These are phyloP conservation scores for Westerdykella ornata DNA, from an alignment of 2,329 filamentous ascomycete genomes.

Conservation along the genomic window DNA sequence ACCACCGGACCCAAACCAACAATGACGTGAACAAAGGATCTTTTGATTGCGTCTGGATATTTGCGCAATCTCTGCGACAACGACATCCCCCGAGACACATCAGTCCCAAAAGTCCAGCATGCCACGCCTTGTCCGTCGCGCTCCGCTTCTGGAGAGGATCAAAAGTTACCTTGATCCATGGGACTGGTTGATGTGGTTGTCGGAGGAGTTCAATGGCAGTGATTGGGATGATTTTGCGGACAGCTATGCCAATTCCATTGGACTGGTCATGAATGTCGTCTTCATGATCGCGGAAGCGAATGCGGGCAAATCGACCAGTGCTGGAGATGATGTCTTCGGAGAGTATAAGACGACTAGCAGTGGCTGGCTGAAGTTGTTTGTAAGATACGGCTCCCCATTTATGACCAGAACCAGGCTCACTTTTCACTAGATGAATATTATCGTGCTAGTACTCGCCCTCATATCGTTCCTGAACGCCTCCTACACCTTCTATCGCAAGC, in stretches of 20 bases:
- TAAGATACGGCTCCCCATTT: slow-evolving; percentile 38
- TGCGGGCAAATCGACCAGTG: slow-evolving; percentile 45
- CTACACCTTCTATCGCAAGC: slow-evolving; percentile 73
- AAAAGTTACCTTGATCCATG: slow-evolving; percentile 74
- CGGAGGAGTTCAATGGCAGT: slow-evolving; percentile 84
- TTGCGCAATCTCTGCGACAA: too few relatives aligned
- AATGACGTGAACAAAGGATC: background rate
- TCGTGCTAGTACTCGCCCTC: slow-evolving; percentile 62
- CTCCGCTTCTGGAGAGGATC: slow-evolving; percentile 73
- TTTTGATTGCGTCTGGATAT: background rate
- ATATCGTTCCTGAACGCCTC: slow-evolving; percentile 69
- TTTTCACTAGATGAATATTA: slow-evolving; percentile 43
- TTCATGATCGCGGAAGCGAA: slow-evolving; percentile 83
- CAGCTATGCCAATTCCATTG: slow-evolving; percentile 67
- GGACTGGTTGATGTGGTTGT: slow-evolving; percentile 85
- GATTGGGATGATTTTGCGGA: slow-evolving; percentile 78
- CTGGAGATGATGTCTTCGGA: slow-evolving; percentile 76
- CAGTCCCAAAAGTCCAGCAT: slow-evolving; percentile 37
- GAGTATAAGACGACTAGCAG: slow-evolving; percentile 52
- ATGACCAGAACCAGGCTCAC: slow-evolving; percentile 3
- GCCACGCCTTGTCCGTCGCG: slow-evolving; percentile 75
- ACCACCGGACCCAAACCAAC: background rate
- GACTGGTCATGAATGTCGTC: slow-evolving; percentile 66
- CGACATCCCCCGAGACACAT: too few relatives aligned
- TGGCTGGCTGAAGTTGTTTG: slow-evolving; percentile 62